Percentiles rank a stretch among this genome's conserved stretches.
Evolutionary conservation across 2,329 filamentous ascomycete species (phyloP).

Genomic region (Monosporascus sp.): DNA sequence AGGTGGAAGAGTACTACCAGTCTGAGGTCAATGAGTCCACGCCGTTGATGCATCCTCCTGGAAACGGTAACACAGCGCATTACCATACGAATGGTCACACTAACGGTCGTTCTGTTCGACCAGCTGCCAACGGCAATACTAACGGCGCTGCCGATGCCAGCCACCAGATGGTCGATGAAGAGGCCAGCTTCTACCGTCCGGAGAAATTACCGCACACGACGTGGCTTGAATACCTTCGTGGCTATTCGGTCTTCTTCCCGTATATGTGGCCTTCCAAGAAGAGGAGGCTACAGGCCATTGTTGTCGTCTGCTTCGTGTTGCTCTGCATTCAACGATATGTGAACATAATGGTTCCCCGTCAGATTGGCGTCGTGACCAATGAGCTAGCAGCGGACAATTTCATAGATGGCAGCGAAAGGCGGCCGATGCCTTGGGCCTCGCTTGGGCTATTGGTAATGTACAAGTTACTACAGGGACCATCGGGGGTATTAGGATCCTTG

Average conservation of each 20-base stretch:
- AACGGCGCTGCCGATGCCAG: conserved; percentile 33
- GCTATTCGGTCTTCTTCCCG: conserved; percentile 90
- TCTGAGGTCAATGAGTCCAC: conserved; percentile 51
- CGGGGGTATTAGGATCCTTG: conserved; percentile 77
- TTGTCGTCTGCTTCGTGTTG: conserved; percentile 76
- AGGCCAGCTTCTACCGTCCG: conserved; percentile 82
- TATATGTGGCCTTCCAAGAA: conserved; percentile 94
- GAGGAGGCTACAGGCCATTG: conserved; percentile 65
- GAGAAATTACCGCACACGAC: conserved; percentile 79
- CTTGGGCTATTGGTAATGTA: conserved; percentile 74
- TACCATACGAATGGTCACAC: conserved; percentile 17
- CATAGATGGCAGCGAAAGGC: conserved; percentile 38
- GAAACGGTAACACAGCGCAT: conserved; percentile 5
- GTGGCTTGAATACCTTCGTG: conserved; percentile 94
- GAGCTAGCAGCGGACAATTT: conserved; percentile 51
- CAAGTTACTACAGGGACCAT: conserved; percentile 80
- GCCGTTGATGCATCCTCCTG: conserved; percentile 47
- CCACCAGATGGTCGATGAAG: conserved; percentile 45
- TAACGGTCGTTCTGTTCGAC: conserved; percentile 12
- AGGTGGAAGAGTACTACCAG: conserved; percentile 36
- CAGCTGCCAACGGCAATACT: conserved; percentile 25
- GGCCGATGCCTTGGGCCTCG: conserved; percentile 63
- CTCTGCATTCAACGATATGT: conserved; percentile 76
- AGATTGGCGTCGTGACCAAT: conserved; percentile 76
- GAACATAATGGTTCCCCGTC: conserved; percentile 79